phyloP scores from a whole-genome alignment of 306 rosid genomes.

The Medicago lupulina region DNA sequence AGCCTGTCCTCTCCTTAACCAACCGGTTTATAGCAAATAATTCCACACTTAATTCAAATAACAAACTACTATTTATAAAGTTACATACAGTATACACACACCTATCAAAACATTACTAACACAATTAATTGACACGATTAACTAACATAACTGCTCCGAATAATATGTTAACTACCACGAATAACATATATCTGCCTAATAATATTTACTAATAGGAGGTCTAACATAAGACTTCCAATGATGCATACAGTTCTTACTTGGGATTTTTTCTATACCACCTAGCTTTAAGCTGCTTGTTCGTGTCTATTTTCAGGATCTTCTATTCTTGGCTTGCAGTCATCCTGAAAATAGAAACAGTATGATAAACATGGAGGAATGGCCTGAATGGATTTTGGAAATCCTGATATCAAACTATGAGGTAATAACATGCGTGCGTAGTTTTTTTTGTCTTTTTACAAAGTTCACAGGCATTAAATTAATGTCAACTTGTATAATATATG shows the following conservation, averaged over 20 bases:
- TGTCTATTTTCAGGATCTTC: constrained; percentile 97
- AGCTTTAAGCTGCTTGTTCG: constrained; percentile 62
- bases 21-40: background rate
- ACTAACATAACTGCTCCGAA: background rate
- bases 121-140: too few species aligned
- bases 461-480: constrained; percentile 2
- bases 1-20: background rate
- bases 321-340: constrained; percentile 99
- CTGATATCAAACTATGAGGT: constrained; percentile 93
- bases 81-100: background rate
- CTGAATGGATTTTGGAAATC: constrained; percentile 96
- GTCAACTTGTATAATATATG: constrained; percentile 14
- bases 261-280: constrained; percentile 38
- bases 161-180: background rate
- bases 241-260: constrained; percentile 27
- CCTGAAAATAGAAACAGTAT: constrained; percentile 86
- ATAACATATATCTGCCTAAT: background rate
- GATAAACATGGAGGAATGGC: constrained; percentile 97
- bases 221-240: background rate
- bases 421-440: background rate
- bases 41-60: background rate
- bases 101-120: background rate
- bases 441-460: background rate
- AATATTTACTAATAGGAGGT: background rate
- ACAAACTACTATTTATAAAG: too few species aligned